Evolutionary conservation across 768 basidiomycete species (phyloP).

Genomic region (Termitomyces heimii): DNA sequence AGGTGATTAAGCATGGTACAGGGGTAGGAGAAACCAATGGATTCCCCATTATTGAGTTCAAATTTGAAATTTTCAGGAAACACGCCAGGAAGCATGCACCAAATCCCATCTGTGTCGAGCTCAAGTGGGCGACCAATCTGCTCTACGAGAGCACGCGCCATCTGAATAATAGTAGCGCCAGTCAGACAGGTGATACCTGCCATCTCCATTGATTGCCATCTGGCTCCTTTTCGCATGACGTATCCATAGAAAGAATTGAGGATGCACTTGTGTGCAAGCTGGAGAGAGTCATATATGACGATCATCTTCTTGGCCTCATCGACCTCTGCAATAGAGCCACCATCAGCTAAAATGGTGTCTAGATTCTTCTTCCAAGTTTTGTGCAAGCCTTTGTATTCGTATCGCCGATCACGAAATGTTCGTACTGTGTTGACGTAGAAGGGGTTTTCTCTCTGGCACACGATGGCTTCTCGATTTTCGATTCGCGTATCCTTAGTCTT

Average conservation of each 20-base stretch:
- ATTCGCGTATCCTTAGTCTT: slow-evolving; percentile 98
- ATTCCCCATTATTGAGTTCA: slow-evolving; percentile 82
- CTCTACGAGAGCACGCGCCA: slow-evolving; percentile 96
- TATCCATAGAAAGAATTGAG: slow-evolving; percentile 99
- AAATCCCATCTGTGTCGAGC: slow-evolving; percentile 97
- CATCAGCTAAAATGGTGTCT: slow-evolving; percentile 64
- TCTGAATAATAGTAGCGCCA: slow-evolving; percentile 96
- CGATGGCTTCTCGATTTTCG: slow-evolving; percentile 88
- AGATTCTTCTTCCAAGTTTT: slow-evolving; percentile 99
- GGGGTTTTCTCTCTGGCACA: slow-evolving; percentile 96
- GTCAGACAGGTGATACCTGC: slow-evolving; percentile 98
- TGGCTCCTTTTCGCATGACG: slow-evolving; percentile 98
- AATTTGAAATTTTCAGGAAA: slow-evolving; percentile 99
- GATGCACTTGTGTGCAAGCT: slow-evolving; percentile 99
- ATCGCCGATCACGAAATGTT: slow-evolving; percentile 93
- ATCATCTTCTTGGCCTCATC: slow-evolving; percentile 99
- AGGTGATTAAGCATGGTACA: slow-evolving; percentile 99
- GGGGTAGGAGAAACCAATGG: slow-evolving; percentile 88
- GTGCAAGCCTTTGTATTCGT: slow-evolving; percentile 97
- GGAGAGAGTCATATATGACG: slow-evolving; percentile 95
- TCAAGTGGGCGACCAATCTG: slow-evolving; percentile 97
- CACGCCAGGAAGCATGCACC: slow-evolving; percentile 98
- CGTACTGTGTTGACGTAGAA: slow-evolving; percentile 99
- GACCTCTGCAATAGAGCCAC: slow-evolving; percentile 74
- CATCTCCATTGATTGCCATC: slow-evolving; percentile 99